Evolutionary conservation across 495 filamentous ascomycete genomes (phyloP).

Genomic region (Aspergillus coremiiformis): DNA sequence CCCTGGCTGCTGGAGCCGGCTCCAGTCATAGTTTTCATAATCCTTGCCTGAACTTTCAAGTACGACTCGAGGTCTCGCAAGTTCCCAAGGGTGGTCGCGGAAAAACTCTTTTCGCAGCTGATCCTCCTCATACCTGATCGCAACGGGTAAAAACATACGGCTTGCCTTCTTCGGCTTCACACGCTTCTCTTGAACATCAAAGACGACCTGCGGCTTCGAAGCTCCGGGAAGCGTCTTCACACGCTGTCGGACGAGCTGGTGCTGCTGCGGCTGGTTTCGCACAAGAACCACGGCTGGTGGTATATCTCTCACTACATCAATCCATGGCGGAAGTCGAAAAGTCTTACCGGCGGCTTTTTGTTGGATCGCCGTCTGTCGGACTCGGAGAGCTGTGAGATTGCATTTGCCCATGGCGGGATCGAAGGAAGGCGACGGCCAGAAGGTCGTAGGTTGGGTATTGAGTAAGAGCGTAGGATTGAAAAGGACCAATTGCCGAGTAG

Average conservation of each 20-base stretch:
- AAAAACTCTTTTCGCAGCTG: slow-evolving; percentile 72
- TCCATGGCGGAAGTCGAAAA: slow-evolving; percentile 61
- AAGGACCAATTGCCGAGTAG: neutral
- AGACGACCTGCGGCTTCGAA: slow-evolving; percentile 31
- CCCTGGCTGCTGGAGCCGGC: slow-evolving; percentile 66
- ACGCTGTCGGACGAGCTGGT: slow-evolving; percentile 49
- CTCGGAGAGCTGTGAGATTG: slow-evolving; percentile 65
- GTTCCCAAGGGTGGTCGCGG: slow-evolving; percentile 92
- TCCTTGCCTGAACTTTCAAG: slow-evolving; percentile 84
- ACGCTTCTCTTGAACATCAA: slow-evolving; percentile 34
- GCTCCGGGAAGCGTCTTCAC: slow-evolving; percentile 32
- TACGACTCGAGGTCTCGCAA: slow-evolving; percentile 79
- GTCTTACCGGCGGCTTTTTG: slow-evolving; percentile 47
- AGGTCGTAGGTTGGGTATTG: neutral
- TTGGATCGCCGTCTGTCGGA: slow-evolving; percentile 57
- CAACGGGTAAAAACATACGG: slow-evolving; percentile 70
- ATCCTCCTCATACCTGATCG: slow-evolving; percentile 81
- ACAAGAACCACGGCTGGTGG: slow-evolving; percentile 74
- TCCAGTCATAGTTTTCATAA: slow-evolving; percentile 70
- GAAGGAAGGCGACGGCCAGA: slow-evolving; percentile 1
- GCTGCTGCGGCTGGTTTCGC: slow-evolving; percentile 58
- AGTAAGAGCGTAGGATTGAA: neutral
- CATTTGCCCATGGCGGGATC: slow-evolving; percentile 53
- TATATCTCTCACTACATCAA: slow-evolving; percentile 60
- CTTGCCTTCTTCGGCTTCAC: slow-evolving; percentile 54